Base-by-base conservation (phyloP, 176 grass and related monocot species). In the Thalia dealbata region DNA sequence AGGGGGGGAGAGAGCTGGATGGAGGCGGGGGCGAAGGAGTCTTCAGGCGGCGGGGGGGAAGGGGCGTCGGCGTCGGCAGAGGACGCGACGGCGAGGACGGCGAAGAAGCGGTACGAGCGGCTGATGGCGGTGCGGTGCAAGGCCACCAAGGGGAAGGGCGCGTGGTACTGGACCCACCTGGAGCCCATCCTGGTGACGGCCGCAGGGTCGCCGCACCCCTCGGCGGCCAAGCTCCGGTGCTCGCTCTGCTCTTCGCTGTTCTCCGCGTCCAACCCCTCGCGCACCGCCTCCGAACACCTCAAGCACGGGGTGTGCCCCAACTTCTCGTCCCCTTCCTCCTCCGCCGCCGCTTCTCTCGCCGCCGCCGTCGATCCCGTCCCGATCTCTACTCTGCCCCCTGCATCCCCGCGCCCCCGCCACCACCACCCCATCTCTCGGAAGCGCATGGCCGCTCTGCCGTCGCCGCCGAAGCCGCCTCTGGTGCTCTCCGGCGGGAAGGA, bases 201-300 rank as follows among this genome's bases (percentile, higher is more conserved):
- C 23, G 70, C 44, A 24, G 70, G 46, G 70, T 27, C 70, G 44
- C 12, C 48, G 70, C 26, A 52, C 23, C 70, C 46, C 7, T 52
- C 70, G 50, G 70, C 44, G 24, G 70, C 70, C 11, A 72, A 72
- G 70, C 70, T 72, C 12, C 70, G 70, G 46, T 72, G 70, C 70
- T 14, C 46, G 8, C 70, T 72, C 46, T 72, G 70, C 70, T 3
- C 7, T 1, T 42, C 70, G 14, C 24, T 52, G 19, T 72, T 72
- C 70, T 72, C 70, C 23, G 70, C 70, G 4, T 72, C 70, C 24
- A 72, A 72, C 3, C 70, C 70, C 25, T 72, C 70, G 8, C 70
- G 70, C 70, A 72, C 70, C 6, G 70, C 70, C 15, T 72, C 70
- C 23, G 70, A 72, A 24, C 70, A 72, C 48, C 70, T 72, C 14